These are phyloP conservation scores for Agrocybe chaxingu DNA, from an alignment of 768 basidiomycete species.

Conservation along the genomic window DNA sequence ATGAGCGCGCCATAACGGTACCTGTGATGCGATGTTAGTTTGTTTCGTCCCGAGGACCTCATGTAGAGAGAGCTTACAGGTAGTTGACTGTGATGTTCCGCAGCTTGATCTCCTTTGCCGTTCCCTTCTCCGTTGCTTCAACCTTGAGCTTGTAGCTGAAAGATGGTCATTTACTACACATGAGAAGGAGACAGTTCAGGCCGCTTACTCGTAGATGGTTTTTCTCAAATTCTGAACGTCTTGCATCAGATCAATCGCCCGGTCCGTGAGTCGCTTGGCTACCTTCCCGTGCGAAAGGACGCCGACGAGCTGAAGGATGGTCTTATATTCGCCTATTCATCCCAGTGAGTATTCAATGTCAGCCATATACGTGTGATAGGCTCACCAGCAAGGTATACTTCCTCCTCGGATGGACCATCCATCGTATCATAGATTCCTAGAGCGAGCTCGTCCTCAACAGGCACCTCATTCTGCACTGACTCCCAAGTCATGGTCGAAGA, in stretches of 20 bases:
- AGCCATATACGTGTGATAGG: neutral
- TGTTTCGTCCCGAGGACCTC: neutral
- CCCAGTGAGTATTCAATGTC: neutral
- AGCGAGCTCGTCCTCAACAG: constrained; percentile 29
- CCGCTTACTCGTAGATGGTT: constrained; percentile 87
- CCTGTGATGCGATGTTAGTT: constrained; percentile 30
- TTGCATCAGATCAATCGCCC: constrained; percentile 88
- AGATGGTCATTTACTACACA: constrained; percentile 1
- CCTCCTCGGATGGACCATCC: constrained; percentile 84
- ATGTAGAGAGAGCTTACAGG: constrained; percentile 42
- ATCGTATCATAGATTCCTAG: constrained; percentile 60
- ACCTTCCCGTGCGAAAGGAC: constrained; percentile 89
- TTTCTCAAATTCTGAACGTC: constrained; percentile 96
- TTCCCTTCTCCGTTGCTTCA: constrained; percentile 78
- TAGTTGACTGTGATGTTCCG: constrained; percentile 84
- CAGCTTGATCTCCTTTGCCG: constrained; percentile 72
- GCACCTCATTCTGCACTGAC: constrained; percentile 35
- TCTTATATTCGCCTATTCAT: constrained; percentile 90
- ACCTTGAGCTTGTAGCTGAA: constrained; percentile 86
- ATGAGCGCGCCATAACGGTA: constrained; percentile 91
- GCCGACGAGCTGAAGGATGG: constrained; percentile 89
- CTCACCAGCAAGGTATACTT: constrained; percentile 82
- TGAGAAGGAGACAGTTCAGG: neutral
- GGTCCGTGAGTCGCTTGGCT: constrained; percentile 87
- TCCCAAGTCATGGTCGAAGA: constrained; percentile 68